Base-by-base conservation (phyloP, 2,329 filamentous ascomycete species). In the Trichoderma polysporum region DNA sequence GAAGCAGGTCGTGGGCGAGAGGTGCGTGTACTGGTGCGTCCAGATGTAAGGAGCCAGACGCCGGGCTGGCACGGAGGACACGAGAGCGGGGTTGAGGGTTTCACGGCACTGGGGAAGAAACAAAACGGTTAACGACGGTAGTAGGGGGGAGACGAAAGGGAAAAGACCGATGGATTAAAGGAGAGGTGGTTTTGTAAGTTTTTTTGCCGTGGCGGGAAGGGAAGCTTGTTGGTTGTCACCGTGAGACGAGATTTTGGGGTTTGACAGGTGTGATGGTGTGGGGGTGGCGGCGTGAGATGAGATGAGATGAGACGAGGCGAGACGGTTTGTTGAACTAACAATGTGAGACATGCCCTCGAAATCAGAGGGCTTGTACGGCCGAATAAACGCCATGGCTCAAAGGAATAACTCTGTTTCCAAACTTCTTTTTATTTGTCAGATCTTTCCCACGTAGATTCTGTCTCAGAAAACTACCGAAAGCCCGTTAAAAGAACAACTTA, bases 11-110 rank as follows among this genome's bases (percentile, higher is more conserved):
- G 69, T 47, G 0, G 82, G 82, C 9, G 76, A 81, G 67, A 84
- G 80, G 70, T 79, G 75, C 17, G 81, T 83, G 77, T 81, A 84
- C 41, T 79, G 82, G 71, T 84, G 82, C 9, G 81, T 83, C 83
- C 83, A 85, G 71, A 85, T 70, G 74, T 85, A 84, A 1, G 82
- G 82, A 15, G 81, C 77, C 33, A 83, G 76, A 19, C 75, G 75
- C 54, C 70, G 68, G 5, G 77, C 78, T 12, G 71, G 72, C 39
- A 77, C 72, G 31, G 79, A 80, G 19, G 71, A 52, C 29, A 70
- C 41, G n/a, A 84, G 78, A 4, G 78, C 79, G 0, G 79, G 79
- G 3, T 82, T 81, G 19, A 84, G 79, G 35, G 83, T 85, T 31
- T 75, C 79, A 62, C 81, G 80, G 73, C 83, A 85, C 83, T 84